Base-by-base conservation (phyloP, 2,329 filamentous ascomycete genomes). In the Magnaporthales sp. region DNA sequence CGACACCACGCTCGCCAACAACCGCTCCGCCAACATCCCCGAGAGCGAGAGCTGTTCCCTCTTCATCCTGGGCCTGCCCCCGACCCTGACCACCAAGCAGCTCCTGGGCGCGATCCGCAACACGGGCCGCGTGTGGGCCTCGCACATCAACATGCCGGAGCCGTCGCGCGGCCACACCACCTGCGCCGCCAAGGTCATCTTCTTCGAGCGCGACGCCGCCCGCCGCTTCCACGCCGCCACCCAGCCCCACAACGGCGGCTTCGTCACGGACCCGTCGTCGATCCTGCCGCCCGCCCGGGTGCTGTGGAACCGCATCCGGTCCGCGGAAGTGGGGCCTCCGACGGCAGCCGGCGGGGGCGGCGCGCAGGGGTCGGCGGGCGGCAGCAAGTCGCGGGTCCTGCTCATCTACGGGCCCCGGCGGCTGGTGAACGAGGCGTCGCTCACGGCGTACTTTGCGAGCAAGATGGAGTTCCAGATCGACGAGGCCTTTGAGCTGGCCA, bases 1-100 rank as follows among this genome's bases (percentile, higher is more conserved):
- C 26, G 76, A 81, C 68, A 74, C 75, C 0, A 70, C 67, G 38
- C 69, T 79, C 0, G 19, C 56, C 2, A 74, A 74, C 10, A 83
- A 82, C 72, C 74, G 73, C 60, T 78, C 77, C 1, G 79, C 79
- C 4, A 63, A 74, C 38, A 79, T 82, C 38, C 74, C 77, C 0
- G 73, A 78, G 32, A 68, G 72, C 3, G 66, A 78, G 32, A 86
- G 84, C 72, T 84, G 83, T 32, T 78, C 82, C 0, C 74, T 86
- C 1, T 86, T 83, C 80, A 69, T 87, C 29, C 83, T 80, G 1
- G 81, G 83, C 64, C 77, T 87, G 0, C 81, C 84, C 0, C 75
- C 80, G 0, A 68, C 76, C 65, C 73, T 82, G 19, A 66, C 62
- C 1, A 76, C 80, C 56, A 69, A 73, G 29, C 75, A 80, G 69